Base-by-base conservation (phyloP, 2,329 filamentous ascomycete species). In the Tolypocladium ophioglossoides region DNA sequence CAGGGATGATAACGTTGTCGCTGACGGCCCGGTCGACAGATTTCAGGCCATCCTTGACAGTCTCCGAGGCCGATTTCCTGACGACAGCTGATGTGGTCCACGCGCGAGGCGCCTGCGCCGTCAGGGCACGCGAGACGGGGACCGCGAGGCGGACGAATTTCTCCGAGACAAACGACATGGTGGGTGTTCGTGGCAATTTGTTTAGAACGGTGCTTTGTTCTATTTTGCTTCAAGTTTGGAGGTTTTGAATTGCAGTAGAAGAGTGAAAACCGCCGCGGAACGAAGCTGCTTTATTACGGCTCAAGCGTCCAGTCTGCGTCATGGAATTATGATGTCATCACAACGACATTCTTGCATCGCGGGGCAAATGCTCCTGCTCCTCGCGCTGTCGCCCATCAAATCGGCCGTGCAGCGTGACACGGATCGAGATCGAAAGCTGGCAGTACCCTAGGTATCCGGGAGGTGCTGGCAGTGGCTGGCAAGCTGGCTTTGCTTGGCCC, bases 1-100 rank as follows among this genome's bases (percentile, higher is more conserved):
- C 81, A 40, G 81, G 80, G 27, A 85, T 78, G 32, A 84, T 78
- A 20, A 86, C 64, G 64, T 82, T 84, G 64, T 83, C 78, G 56
- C 78, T 77, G 44, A 86, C 79, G 51, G 71, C 74, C 34, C 80
- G 74, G 70, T 86, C 80, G 7, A 84, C 79, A 7, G 69, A 71
- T 69, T 85, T 83, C 55, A 80, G 67, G 4, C 75, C 75, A 57
- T 85, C 81, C 68, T 84, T 86, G 61, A 79, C 77, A 0, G 74
- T 60, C 54, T 84, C 79, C 52, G 77, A 70, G 3, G 75, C 70
- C 11, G 74, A 71, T 70, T 82, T 83, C 49, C 72, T 72, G 10
- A 68, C 59, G 2, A 67, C 65, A 11, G 73, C 58, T 51, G 71
- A 73, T 14, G 77, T 78, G 56, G 74, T 76, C 69, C 84, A 83